Evolutionary conservation across 1,284 basidiomycete species (phyloP), one percentile per base, ranked within the genome.

Genomic region (Apiotrichum akiyoshidainum): DNA sequence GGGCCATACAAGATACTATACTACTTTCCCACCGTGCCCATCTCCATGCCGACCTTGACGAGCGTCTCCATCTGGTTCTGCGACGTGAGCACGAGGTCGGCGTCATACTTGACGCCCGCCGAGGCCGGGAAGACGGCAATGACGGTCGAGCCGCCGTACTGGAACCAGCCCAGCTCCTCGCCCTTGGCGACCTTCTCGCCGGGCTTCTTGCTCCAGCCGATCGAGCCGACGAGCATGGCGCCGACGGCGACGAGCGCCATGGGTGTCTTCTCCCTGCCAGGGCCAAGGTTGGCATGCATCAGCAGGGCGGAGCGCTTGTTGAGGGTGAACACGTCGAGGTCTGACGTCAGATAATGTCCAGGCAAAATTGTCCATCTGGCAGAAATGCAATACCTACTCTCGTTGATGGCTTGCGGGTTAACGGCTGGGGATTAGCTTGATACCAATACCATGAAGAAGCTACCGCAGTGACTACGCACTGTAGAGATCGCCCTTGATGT

Each of bases 341-440:
- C 64, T 47, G 48, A 42, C 45, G 46, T 57, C 48, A 44, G 51
- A 37, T 21, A 14, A 26, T 12, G n/a, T n/a, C n/a, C n/a, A n/a
- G n/a, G n/a, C n/a, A n/a, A n/a, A n/a, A n/a, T n/a, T n/a, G n/a
- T n/a, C n/a, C n/a, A n/a, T n/a, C n/a, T n/a, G n/a, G n/a, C n/a
- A n/a, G 10, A 21, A 44, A 58, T 8, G 22, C 12, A 17, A 21
- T 19, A 55, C 70, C 62, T 31, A 71, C 73, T 64, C 73, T 86
- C 85, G 66, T 88, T 90, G 59, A 93, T 83, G 0, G 89, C 90
- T 73, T 90, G 88, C 0, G 90, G 90, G 68, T 78, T 78, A 19
- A 77, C 76, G 26, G 76, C 52, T 61, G 31, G 19, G 2, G 33
- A 37, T 58, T 12, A 60, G 61, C 14, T 16, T 13, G 26, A 33